Evolutionary conservation across 2,329 filamentous ascomycete genomes (phyloP).

Genomic region (Chalara sp.): DNA sequence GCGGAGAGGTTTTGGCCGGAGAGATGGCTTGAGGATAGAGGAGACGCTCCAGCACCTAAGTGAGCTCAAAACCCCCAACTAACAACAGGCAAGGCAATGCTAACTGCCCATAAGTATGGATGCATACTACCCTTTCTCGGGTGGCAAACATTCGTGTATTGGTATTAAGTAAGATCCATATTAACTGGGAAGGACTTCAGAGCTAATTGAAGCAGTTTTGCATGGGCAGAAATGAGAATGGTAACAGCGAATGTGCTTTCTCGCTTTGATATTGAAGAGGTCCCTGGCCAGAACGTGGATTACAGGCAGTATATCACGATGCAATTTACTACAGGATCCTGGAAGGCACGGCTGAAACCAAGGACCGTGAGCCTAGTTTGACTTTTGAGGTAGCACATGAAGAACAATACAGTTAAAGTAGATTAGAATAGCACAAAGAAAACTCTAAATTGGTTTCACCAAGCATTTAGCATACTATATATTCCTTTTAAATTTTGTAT

Average conservation of each 20-base stretch:
- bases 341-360: not conserved
- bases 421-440: no score
- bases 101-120: not conserved
- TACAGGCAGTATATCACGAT: conserved; percentile 22
- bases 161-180: conserved; percentile 12
- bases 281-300: conserved; percentile 16
- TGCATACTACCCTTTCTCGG: conserved; percentile 11
- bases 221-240: conserved; percentile 22
- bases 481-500: no score
- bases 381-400: no score
- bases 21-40: conserved; percentile 3
- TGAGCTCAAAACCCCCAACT: not conserved
- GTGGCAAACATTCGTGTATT: conserved; percentile 21
- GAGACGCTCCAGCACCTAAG: not conserved
- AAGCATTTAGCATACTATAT: no score
- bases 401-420: no score
- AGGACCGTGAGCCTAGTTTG: no score
- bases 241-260: conserved; percentile 17
- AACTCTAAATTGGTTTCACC: no score
- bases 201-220: conserved; percentile 6
- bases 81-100: not conserved
- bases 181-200: not conserved
- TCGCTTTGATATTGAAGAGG: conserved; percentile 18
- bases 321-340: conserved; percentile 15
- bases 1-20: conserved; percentile 7